Conservation (phyloP, 176 grass and related monocot species). For the Zea luxurians region DNA sequence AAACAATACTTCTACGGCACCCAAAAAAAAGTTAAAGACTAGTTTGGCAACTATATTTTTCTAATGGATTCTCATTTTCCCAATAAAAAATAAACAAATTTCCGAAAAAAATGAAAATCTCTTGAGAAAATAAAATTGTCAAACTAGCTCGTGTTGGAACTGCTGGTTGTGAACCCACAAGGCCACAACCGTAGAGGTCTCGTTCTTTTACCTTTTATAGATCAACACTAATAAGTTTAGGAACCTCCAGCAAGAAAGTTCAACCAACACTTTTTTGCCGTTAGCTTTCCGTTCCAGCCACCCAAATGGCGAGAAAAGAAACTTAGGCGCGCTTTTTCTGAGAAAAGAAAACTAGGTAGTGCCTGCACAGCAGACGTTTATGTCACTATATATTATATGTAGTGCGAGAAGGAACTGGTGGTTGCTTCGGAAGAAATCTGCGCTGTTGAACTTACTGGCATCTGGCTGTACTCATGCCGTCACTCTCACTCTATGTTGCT, state of each 20-base stretch:
- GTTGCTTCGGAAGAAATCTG: constrained; percentile 33
- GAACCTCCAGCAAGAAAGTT: constrained; percentile 12
- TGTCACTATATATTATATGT: neutral
- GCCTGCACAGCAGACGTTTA: neutral
- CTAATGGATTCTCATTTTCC: too few relatives aligned
- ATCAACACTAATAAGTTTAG: neutral
- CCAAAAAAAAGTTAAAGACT: constrained; percentile 1
- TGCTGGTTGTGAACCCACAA: constrained; percentile 8
- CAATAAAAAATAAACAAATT: too few relatives aligned
- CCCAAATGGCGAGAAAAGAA: constrained; percentile 16
- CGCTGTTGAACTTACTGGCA: constrained; percentile 36
- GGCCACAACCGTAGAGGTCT: neutral
- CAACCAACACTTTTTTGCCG: neutral
- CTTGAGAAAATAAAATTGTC: too few relatives aligned
- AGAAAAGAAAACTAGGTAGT: constrained; percentile 18
- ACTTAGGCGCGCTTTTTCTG: constrained; percentile 22
- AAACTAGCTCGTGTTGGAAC: neutral
- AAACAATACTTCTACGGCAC: constrained; percentile 25
- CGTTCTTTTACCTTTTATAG: neutral
- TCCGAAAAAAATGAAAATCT: too few relatives aligned
- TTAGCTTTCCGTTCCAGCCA: constrained; percentile 33
- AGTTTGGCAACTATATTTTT: too few relatives aligned
- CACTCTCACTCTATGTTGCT: constrained; percentile 1
- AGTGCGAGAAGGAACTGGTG: constrained; percentile 9
- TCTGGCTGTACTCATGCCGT: constrained; percentile 27